Evolutionary conservation across 495 filamentous ascomycete species (phyloP).

Genomic region (Penicillium dipodomyicola): DNA sequence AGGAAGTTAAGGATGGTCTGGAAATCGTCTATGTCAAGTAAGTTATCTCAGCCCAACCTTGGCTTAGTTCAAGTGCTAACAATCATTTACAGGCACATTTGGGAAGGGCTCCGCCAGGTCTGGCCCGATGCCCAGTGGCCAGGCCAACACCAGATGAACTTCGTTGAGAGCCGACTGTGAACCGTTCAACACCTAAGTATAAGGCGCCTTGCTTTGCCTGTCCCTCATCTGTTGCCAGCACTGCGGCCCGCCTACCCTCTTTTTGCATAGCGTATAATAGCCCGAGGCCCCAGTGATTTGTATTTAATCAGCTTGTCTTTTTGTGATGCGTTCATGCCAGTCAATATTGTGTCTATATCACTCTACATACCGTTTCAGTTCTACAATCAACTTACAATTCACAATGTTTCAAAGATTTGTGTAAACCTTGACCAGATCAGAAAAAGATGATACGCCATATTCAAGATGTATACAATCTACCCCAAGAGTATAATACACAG

Average conservation of each 20-base stretch:
- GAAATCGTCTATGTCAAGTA: slow-evolving; percentile 88
- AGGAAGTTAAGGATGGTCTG: slow-evolving; percentile 83
- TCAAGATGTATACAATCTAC: slow-evolving; percentile 16
- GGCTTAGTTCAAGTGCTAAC: slow-evolving; percentile 16
- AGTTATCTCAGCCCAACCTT: slow-evolving; percentile 28
- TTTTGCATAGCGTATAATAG: slow-evolving; percentile 31
- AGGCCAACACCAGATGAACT: slow-evolving; percentile 60
- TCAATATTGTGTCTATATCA: slow-evolving; percentile 14
- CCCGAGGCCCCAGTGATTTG: slow-evolving; percentile 5
- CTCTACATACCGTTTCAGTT: slow-evolving; percentile 8
- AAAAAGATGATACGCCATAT: slow-evolving; percentile 4
- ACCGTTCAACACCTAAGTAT: background rate
- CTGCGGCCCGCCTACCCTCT: slow-evolving; percentile 9
- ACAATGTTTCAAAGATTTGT: background rate
- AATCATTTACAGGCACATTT: slow-evolving; percentile 63
- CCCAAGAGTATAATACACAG: slow-evolving; percentile 15
- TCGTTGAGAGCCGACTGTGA: slow-evolving; percentile 61
- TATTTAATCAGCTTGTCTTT: slow-evolving; percentile 14
- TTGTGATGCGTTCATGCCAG: slow-evolving; percentile 10
- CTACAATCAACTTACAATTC: background rate
- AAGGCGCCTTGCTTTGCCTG: background rate
- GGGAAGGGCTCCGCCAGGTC: slow-evolving; percentile 78
- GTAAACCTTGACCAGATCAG: background rate
- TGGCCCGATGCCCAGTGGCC: slow-evolving; percentile 86
- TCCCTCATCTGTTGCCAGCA: background rate